Conservation (phyloP, 2,329 filamentous ascomycete species). For the Zarea fungicola region DNA sequence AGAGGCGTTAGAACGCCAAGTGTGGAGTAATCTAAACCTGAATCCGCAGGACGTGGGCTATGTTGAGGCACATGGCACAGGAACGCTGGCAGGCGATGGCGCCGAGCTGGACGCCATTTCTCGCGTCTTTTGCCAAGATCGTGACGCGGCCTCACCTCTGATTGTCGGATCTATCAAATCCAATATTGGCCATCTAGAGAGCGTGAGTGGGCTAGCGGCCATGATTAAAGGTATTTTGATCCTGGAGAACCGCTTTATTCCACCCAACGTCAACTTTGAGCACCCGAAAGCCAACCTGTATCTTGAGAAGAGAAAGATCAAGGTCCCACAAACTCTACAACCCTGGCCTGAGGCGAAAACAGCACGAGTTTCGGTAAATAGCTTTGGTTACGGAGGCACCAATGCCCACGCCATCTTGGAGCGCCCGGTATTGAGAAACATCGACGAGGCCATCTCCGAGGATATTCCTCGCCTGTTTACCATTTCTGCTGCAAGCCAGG, state of each 20-base stretch:
- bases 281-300: neutral
- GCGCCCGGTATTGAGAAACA: too few species aligned
- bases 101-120: neutral
- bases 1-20: conserved; percentile 23
- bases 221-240: neutral
- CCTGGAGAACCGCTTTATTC: neutral
- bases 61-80: conserved; percentile 35
- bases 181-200: neutral
- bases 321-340: neutral
- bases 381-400: conserved; percentile 17
- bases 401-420: conserved; percentile 16
- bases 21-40: conserved; percentile 21
- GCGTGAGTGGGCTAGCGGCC: neutral
- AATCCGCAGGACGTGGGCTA: conserved; percentile 17
- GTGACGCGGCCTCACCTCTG: neutral
- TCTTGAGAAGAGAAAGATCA: neutral
- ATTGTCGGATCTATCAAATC: neutral
- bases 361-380: conserved; percentile 6
- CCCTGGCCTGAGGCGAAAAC: neutral
- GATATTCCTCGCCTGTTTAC: too few species aligned
- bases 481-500: too few species aligned
- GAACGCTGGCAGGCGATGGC: neutral
- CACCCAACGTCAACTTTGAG: neutral
- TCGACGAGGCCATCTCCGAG: too few species aligned
- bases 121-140: neutral